phyloP scores from a whole-genome alignment of 768 basidiomycete genomes.

The Lactarius sanguifluus region DNA sequence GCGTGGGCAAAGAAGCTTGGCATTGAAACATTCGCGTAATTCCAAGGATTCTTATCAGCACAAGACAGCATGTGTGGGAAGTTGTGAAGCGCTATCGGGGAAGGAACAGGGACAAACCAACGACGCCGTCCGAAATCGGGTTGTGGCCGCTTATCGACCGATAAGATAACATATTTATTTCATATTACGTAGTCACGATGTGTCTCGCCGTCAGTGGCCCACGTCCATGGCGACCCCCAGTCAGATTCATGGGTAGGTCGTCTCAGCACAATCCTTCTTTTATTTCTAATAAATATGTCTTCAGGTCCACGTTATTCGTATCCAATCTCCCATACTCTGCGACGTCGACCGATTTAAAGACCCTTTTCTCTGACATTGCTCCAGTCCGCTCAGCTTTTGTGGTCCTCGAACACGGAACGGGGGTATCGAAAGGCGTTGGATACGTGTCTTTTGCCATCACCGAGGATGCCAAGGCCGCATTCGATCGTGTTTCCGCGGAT shows the following conservation, averaged over 20 bases:
- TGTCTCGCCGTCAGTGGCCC: background rate
- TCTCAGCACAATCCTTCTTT: background rate
- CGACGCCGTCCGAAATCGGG: background rate
- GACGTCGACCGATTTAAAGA: constrained; percentile 87
- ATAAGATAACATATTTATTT: background rate
- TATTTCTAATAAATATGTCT: constrained; percentile 13
- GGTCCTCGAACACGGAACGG: constrained; percentile 73
- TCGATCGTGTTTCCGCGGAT: constrained; percentile 61
- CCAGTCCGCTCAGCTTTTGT: constrained; percentile 94
- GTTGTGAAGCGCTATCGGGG: background rate
- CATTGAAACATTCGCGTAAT: background rate
- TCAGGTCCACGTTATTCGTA: constrained; percentile 85
- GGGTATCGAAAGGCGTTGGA: constrained; percentile 90
- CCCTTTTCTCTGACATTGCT: constrained; percentile 92
- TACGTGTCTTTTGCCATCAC: constrained; percentile 90
- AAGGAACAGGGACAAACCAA: background rate
- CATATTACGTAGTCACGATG: background rate
- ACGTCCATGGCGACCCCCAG: constrained; percentile 37
- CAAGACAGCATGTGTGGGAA: background rate
- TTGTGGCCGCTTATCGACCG: background rate
- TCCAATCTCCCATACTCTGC: constrained; percentile 90
- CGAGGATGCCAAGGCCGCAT: constrained; percentile 82
- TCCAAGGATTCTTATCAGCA: constrained; percentile 12
- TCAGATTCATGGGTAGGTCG: constrained; percentile 44
- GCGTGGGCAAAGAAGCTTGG: constrained; percentile 1